Percentiles rank a stretch among this genome's conserved stretches.
These are phyloP conservation scores for Globisporangium abappressorium DNA, from an alignment of 352 stramenopile species.

Conservation along the genomic window DNA sequence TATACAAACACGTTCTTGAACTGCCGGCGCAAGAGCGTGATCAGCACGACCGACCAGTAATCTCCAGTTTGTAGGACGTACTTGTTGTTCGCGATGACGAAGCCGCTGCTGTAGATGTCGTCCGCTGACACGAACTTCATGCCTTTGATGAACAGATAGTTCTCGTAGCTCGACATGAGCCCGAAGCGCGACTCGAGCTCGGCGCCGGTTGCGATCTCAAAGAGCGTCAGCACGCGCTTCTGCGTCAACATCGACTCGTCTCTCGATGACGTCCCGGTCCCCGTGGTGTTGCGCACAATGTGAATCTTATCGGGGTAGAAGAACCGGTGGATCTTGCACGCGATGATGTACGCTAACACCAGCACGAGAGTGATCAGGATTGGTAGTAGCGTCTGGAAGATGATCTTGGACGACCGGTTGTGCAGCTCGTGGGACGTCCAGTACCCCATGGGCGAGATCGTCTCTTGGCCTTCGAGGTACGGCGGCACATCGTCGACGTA, in stretches of 20 bases:
- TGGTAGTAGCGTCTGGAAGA: background rate
- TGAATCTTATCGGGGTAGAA: background rate
- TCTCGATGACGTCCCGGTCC: background rate
- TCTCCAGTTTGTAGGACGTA: conserved; percentile 28
- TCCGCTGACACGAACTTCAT: conserved; percentile 35
- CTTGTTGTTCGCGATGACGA: conserved; percentile 34
- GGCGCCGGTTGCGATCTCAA: conserved; percentile 26
- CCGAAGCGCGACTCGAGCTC: conserved; percentile 18
- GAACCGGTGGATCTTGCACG: background rate
- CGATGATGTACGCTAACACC: background rate
- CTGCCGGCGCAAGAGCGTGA: conserved; percentile 19
- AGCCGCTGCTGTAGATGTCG: conserved; percentile 33
- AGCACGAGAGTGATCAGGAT: background rate
- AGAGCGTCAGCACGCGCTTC: conserved; percentile 25
- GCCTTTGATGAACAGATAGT: conserved; percentile 27
- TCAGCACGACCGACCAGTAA: conserved; percentile 26
- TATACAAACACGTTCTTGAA: conserved; percentile 30
- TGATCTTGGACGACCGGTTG: background rate
- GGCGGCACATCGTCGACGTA: background rate
- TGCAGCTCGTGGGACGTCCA: background rate
- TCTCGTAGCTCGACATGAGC: conserved; percentile 13
- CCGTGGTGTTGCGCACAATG: background rate
- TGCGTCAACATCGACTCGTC: background rate
- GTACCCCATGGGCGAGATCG: conserved; percentile 6
- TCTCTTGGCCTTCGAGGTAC: background rate